phyloP scores from a whole-genome alignment of 768 basidiomycete genomes.

The Xerocomus potaroensis region DNA sequence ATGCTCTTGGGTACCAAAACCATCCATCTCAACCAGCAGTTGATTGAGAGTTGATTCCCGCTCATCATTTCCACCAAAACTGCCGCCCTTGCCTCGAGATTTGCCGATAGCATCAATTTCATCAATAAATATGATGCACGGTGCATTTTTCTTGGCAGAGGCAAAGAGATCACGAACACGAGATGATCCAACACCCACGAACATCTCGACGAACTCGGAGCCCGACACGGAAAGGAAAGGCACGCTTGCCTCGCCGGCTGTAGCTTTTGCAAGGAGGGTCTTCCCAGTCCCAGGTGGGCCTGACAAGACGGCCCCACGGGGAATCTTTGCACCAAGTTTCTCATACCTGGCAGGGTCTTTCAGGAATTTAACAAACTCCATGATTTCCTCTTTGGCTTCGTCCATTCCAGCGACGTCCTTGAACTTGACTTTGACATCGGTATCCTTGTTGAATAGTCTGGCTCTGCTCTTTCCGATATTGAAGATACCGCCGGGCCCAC shows the following conservation, averaged over 20 bases:
- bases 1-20: conserved; percentile 95
- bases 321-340: conserved; percentile 96
- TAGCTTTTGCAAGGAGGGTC: conserved; percentile 96
- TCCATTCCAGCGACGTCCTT: conserved; percentile 99
- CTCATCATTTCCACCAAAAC: conserved; percentile 94
- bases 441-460: conserved; percentile 95
- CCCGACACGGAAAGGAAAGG: conserved; percentile 99
- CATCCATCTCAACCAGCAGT: conserved; percentile 98
- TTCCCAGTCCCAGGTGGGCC: conserved; percentile 98
- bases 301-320: conserved; percentile 90
- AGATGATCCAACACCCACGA: conserved; percentile 97
- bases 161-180: conserved; percentile 97
- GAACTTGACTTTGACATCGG: conserved; percentile 89
- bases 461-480: conserved; percentile 95
- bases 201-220: conserved; percentile 99
- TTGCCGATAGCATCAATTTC: conserved; percentile 99
- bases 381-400: conserved; percentile 99
- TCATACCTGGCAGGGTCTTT: conserved; percentile 95
- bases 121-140: conserved; percentile 98
- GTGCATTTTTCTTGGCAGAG: conserved; percentile 95
- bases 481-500: conserved; percentile 87
- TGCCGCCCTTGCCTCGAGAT: conserved; percentile 71
- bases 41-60: conserved; percentile 97
- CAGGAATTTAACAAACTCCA: conserved; percentile 99
- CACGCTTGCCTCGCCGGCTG: conserved; percentile 95